Conservation (phyloP, 163 green algal species). For the Prototheca wickerhamii region DNA sequence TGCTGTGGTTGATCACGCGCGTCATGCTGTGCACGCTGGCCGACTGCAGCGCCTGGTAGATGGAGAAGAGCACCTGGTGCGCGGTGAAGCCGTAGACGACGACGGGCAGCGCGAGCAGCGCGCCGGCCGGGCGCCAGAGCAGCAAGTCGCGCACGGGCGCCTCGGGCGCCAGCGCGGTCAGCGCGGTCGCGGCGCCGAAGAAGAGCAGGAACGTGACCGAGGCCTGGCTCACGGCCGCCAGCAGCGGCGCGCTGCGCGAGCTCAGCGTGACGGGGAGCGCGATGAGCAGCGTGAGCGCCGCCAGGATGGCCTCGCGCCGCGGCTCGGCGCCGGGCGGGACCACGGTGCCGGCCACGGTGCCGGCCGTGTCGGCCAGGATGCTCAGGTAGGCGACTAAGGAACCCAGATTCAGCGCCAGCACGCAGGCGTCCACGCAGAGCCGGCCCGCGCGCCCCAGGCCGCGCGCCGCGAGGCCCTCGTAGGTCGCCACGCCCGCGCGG, state of each 20-base stretch:
- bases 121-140: constrained; percentile 54
- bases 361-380: constrained; percentile 70
- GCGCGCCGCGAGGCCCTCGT: constrained; percentile 56
- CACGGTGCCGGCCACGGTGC: constrained; percentile 58
- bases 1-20: constrained; percentile 37
- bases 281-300: constrained; percentile 51
- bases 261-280: constrained; percentile 56
- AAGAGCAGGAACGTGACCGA: constrained; percentile 59
- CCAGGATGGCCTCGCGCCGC: constrained; percentile 49
- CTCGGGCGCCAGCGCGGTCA: neutral
- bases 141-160: constrained; percentile 22
- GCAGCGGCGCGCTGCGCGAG: constrained; percentile 47
- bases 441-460: constrained; percentile 31
- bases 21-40: constrained; percentile 39
- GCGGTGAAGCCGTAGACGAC: constrained; percentile 74
- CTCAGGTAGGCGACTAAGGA: constrained; percentile 69
- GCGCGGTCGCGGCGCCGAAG: constrained; percentile 44
- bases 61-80: constrained; percentile 55
- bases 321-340: constrained; percentile 71
- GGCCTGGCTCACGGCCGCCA: constrained; percentile 45
- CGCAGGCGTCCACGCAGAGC: constrained; percentile 24
- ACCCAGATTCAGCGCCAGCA: constrained; percentile 38
- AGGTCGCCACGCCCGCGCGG: constrained; percentile 44
- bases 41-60: constrained; percentile 36
- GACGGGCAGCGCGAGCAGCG: constrained; percentile 68